A percentile compares a stretch with the other conserved stretches of the same genome.
Conservation (phyloP, 2,329 filamentous ascomycete genomes). For the Ophiosphaerella korrae region DNA sequence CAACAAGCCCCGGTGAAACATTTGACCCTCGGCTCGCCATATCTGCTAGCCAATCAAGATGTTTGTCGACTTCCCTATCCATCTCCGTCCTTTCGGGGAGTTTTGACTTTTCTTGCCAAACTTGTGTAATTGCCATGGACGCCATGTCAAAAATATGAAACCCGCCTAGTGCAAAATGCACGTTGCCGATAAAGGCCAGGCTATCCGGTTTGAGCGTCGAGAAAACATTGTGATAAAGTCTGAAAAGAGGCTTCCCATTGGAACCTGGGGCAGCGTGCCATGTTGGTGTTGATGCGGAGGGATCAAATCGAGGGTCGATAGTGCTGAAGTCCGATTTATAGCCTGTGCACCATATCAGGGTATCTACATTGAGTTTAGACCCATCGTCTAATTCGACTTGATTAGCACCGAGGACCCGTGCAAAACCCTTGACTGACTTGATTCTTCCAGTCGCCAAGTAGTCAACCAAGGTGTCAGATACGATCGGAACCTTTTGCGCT, state of each 20-base stretch:
- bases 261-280: slow-evolving; percentile 26
- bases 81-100: slow-evolving; percentile 49
- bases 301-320: slow-evolving; percentile 27
- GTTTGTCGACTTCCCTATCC: slow-evolving; percentile 8
- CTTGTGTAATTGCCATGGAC: slow-evolving; percentile 53
- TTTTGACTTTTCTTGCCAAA: slow-evolving; percentile 48
- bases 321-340: slow-evolving; percentile 38
- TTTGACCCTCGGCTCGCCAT: slow-evolving; percentile 42
- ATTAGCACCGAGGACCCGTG: slow-evolving; percentile 8
- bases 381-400: slow-evolving; percentile 40
- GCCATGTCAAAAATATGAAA: slow-evolving; percentile 47
- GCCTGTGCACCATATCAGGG: slow-evolving; percentile 45
- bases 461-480: slow-evolving; percentile 22
- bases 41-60: slow-evolving; percentile 32
- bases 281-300: slow-evolving; percentile 14
- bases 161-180: slow-evolving; percentile 44
- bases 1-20: slow-evolving; percentile 29
- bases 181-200: slow-evolving; percentile 50
- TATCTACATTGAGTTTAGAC: slow-evolving; percentile 36
- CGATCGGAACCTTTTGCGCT: slow-evolving; percentile 22
- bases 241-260: slow-evolving; percentile 38
- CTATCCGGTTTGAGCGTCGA: slow-evolving; percentile 51
- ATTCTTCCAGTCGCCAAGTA: slow-evolving; percentile 22
- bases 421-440: slow-evolving; percentile 21
- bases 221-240: slow-evolving; percentile 54